Evolutionary conservation across 2,329 filamentous ascomycete genomes (phyloP).

Genomic region (Colletotrichum theobromicola): DNA sequence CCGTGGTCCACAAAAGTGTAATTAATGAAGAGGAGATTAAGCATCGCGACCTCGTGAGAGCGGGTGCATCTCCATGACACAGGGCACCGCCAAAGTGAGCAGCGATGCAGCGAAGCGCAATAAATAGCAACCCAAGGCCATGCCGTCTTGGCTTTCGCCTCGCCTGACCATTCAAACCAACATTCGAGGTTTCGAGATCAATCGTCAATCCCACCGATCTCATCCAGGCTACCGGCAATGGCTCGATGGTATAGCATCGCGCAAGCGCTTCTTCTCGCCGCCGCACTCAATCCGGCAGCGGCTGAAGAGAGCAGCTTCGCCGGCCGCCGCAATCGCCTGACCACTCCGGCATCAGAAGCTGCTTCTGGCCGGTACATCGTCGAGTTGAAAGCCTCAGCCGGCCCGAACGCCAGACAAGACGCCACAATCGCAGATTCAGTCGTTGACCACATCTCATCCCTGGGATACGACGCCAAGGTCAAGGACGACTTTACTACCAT

Average conservation of each 20-base stretch:
- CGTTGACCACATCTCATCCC: slow-evolving; percentile 3
- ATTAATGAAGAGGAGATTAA: neutral
- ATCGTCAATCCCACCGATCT: neutral
- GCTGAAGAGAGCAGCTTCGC: slow-evolving; percentile 1
- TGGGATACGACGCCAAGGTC: slow-evolving; percentile 11
- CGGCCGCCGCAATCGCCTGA: neutral
- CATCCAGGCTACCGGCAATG: neutral
- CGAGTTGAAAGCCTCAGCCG: neutral
- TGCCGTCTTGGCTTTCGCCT: neutral
- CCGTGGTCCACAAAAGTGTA: neutral
- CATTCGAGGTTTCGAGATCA: neutral
- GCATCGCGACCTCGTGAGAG: neutral
- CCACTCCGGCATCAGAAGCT: neutral
- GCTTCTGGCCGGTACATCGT: slow-evolving; percentile 14
- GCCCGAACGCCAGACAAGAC: neutral
- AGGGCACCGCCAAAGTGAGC: neutral
- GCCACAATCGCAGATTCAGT: neutral
- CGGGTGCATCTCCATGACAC: neutral
- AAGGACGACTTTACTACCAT: slow-evolving; percentile 13
- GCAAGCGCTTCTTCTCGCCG: neutral
- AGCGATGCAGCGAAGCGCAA: neutral
- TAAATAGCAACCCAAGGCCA: neutral
- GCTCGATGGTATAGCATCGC: neutral
- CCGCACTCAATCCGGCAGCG: neutral
- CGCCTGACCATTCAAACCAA: neutral